Base-by-base conservation (phyloP, 2,329 filamentous ascomycete species). In the Aureobasidium namibiae region DNA sequence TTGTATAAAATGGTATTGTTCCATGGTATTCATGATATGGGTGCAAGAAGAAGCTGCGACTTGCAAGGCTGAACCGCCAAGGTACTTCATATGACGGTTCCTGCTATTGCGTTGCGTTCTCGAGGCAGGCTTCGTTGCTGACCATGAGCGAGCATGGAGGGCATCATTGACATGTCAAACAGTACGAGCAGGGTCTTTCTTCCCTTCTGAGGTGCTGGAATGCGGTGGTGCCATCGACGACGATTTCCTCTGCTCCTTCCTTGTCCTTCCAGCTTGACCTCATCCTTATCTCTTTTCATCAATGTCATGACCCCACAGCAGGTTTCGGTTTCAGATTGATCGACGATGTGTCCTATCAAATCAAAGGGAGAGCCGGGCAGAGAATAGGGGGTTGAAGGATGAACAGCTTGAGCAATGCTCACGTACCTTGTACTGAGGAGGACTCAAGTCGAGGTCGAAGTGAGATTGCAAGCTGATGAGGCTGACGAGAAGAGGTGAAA, bases 71-170 rank as follows among this genome's bases (percentile, higher is more conserved):
- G 26, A 41, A 9, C 23, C 50, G 36, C 26, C 50, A 54, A 54
- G 50, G 50, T 54, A 42, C 13, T 54, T 54, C 50, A 45, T 56
- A 56, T 56, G 52, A 31, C 29, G 39, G 38, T 14, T 23, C 39
- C 24, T 34, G 39, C 36, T 26, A 14, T 36, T 7, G 23, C 39
- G 33, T 29, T 26, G 21, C 33, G 13, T 44, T 23, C 18, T 26
- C 9, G 31, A 36, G 29, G 26, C n/a, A 44, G 26, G 29, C 39
- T 31, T 45, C 52, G 26, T 56, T 31, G 36, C n/a, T 26, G 16
- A 45, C 13, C 41, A 34, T 45, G 29, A 36, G 11, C 21, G 41
- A 41, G 36, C 18, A 36, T 6, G 38, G 18, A 44, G 11, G 41
- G 36, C 39, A 41, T 21, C 36, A 53, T 44, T n/a, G 52, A 44